Evolutionary conservation across 2,329 filamentous ascomycete species (phyloP), one percentile per base, ranked within the genome.

Genomic region (Ophiobolus disseminans): DNA sequence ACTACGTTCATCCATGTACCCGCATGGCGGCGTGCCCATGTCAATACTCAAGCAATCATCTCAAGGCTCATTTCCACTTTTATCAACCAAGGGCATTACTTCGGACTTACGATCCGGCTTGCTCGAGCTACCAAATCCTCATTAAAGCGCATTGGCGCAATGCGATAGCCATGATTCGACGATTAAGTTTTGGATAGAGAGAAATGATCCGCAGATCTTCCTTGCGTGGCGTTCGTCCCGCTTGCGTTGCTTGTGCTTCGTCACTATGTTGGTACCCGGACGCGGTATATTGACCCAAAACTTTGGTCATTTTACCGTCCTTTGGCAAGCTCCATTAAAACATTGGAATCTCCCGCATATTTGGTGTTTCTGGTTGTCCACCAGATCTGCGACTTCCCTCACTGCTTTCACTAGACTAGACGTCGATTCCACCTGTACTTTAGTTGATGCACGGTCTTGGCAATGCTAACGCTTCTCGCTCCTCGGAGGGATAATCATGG

Each of bases 261-360:
- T 48, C 42, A 46, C 41, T 21, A 49, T 44, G 32, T 20, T 17
- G 31, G 9, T 38, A 20, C 20, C 45, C 39, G 45, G 42, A 34
- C 41, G 41, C 9, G 16, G 31, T 53, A 53, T 57, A 53, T 53
- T 45, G 40, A 19, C 40, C 40, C 46, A 49, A 21, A 21, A 14
- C n/a, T 45, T 42, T 35, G 40, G 40, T 34, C 25, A 45, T 39
- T 43, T 36, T 40, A 40, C 35, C 16, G 37, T 57, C 40, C 19
- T 30, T 31, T 35, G 40, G 37, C 11, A 14, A 44, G 13, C 6
- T 23, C 30, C 22, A 21, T 41, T 8, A 2, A 10, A 32, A 22
- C 19, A 23, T 20, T 44, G 41, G 37, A 44, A 44, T 32, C 11
- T 28, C 16, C 19, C 38, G 16, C 11, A 11, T 25, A 14, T 30